Conservation (phyloP, 139 green algal genomes). For the Eudorina sp. region DNA sequence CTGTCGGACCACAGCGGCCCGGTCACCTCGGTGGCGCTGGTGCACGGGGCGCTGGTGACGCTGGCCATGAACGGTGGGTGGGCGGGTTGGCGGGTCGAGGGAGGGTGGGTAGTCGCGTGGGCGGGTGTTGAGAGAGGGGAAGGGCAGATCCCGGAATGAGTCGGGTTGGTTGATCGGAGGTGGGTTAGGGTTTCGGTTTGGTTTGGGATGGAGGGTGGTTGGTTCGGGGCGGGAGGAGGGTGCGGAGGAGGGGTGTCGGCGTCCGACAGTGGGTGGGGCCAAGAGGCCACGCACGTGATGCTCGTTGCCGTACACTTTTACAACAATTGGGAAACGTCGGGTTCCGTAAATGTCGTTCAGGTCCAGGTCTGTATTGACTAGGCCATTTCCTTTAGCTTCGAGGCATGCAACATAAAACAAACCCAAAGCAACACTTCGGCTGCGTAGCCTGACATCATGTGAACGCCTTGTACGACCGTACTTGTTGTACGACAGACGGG, state of each 20-base stretch:
- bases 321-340: too few species aligned
- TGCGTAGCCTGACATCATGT: not conserved
- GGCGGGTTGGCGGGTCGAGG: not conserved
- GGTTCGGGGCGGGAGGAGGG: too few species aligned
- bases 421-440: not conserved
- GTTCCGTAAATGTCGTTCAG: not conserved
- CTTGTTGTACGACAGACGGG: constrained; percentile 2
- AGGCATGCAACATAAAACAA: too few species aligned
- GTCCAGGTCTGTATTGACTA: not conserved
- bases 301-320: too few species aligned
- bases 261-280: too few species aligned
- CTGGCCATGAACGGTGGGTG: constrained; percentile 41
- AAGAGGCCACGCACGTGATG: too few species aligned
- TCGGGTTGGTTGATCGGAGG: not conserved
- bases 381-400: not conserved
- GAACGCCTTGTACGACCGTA: not conserved
- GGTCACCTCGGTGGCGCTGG: constrained; percentile 11
- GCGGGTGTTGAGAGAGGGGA: not conserved
- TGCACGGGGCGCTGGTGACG: constrained; percentile 24
- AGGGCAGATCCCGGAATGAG: not conserved
- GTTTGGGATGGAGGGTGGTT: not conserved
- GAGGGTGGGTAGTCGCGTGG: not conserved
- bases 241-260: too few species aligned
- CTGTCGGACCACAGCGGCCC: constrained; percentile 33
- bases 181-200: not conserved